Conservation (phyloP, 208 protist genomes). For the Acanthamoeba rhysodes region DNA sequence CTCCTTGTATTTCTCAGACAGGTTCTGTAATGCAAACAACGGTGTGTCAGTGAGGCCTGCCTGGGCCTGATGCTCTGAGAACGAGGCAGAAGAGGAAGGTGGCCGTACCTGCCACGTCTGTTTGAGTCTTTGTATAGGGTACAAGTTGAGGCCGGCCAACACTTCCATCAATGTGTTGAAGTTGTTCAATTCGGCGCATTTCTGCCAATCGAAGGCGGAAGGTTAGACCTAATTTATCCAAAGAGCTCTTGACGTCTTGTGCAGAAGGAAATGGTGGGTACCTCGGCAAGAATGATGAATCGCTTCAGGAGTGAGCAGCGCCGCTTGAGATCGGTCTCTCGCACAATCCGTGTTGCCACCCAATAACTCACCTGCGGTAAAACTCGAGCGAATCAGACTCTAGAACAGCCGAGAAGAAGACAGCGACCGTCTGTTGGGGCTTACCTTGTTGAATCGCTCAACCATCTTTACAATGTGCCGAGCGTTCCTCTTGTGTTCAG, state of each 20-base stretch:
- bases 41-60: not conserved
- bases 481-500: conserved; percentile 68
- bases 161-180: conserved; percentile 75
- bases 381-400: not conserved
- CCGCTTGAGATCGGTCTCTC: conserved; percentile 65
- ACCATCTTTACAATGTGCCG: conserved; percentile 74
- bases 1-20: conserved; percentile 65
- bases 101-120: conserved; percentile 57
- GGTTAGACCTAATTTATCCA: not conserved
- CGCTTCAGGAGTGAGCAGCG: conserved; percentile 56
- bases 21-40: not conserved
- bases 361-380: conserved; percentile 64
- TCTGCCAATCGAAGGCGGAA: not conserved
- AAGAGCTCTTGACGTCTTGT: not conserved
- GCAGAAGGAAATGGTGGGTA: not conserved
- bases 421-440: not conserved
- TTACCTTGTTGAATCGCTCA: conserved; percentile 69
- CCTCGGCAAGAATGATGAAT: conserved; percentile 74
- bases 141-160: conserved; percentile 70
- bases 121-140: conserved; percentile 72
- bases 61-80: too few species aligned
- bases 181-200: conserved; percentile 74
- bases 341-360: conserved; percentile 68
- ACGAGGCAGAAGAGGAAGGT: not conserved
- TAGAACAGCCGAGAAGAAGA: not conserved